These are phyloP conservation scores for Crithidia thermophila DNA, from an alignment of 208 protist genomes.

Conservation along the genomic window DNA sequence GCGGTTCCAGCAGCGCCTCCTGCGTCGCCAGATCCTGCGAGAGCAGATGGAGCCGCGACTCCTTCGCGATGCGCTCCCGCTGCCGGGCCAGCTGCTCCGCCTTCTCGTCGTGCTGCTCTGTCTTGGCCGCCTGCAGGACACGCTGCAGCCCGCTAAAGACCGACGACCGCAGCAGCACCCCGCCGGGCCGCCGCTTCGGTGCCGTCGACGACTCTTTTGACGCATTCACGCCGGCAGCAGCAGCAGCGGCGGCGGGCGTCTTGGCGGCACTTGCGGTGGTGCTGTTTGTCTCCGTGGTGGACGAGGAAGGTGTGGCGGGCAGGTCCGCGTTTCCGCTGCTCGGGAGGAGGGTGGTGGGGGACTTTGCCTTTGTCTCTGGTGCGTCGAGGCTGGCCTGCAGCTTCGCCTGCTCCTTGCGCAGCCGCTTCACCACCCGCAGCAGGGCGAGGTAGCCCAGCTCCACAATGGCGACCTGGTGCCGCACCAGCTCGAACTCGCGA, in stretches of 20 bases:
- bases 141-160: slow-evolving; percentile 76
- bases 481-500: slow-evolving; percentile 46
- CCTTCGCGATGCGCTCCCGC: slow-evolving; percentile 67
- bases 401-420: slow-evolving; percentile 39
- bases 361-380: background rate
- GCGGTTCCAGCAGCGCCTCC: slow-evolving; percentile 42
- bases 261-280: background rate
- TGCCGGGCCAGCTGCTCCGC: slow-evolving; percentile 41
- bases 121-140: slow-evolving; percentile 54
- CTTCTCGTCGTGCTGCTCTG: slow-evolving; percentile 52
- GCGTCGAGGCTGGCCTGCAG: slow-evolving; percentile 33
- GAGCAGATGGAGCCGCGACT: slow-evolving; percentile 61
- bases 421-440: slow-evolving; percentile 40
- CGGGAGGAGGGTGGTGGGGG: background rate
- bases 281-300: background rate
- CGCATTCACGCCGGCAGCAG: background rate
- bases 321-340: background rate
- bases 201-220: slow-evolving; percentile 12
- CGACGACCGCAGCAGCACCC: slow-evolving; percentile 43
- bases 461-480: slow-evolving; percentile 38
- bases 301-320: background rate
- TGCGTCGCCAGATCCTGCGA: slow-evolving; percentile 60
- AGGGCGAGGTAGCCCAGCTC: slow-evolving; percentile 54
- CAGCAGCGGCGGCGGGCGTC: background rate
- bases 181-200: slow-evolving; percentile 25